Percentiles rank a stretch among this genome's conserved stretches.
Conservation (phyloP, 805 yeast genomes). For the Lipomyces orientalis region DNA sequence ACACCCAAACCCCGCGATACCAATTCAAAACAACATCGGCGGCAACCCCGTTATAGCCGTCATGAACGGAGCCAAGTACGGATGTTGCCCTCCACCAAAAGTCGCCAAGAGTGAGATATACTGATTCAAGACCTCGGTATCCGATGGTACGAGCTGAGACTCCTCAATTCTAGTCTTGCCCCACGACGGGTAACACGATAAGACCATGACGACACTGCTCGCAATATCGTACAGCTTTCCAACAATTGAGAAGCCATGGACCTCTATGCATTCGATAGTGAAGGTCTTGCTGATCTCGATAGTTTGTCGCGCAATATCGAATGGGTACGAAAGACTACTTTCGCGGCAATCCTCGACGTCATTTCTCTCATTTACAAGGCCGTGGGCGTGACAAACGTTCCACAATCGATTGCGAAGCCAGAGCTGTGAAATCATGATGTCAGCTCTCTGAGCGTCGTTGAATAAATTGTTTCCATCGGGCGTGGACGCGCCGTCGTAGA, state of each 20-base stretch:
- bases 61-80: constrained; percentile 18
- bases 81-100: constrained; percentile 24
- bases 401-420: constrained; percentile 28
- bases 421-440: constrained; percentile 12
- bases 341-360: neutral
- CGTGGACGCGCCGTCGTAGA: no score
- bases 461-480: neutral
- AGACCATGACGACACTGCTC: neutral
- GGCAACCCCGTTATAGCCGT: constrained; percentile 5
- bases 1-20: neutral
- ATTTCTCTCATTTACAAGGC: neutral
- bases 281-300: neutral
- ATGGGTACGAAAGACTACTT: constrained; percentile 5
- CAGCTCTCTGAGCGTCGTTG: constrained; percentile 17
- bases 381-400: constrained; percentile 16
- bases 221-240: constrained; percentile 19
- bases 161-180: neutral
- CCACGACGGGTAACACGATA: neutral
- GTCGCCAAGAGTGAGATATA: constrained; percentile 15
- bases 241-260: neutral
- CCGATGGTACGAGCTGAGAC: neutral
- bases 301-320: constrained; percentile 16
- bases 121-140: constrained; percentile 8
- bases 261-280: neutral
- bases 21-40: neutral